Percentiles rank a stretch among this genome's conserved stretches.
These are phyloP conservation scores for Microsporum audouinii DNA, from an alignment of 2,329 filamentous ascomycete species.

Conservation along the genomic window DNA sequence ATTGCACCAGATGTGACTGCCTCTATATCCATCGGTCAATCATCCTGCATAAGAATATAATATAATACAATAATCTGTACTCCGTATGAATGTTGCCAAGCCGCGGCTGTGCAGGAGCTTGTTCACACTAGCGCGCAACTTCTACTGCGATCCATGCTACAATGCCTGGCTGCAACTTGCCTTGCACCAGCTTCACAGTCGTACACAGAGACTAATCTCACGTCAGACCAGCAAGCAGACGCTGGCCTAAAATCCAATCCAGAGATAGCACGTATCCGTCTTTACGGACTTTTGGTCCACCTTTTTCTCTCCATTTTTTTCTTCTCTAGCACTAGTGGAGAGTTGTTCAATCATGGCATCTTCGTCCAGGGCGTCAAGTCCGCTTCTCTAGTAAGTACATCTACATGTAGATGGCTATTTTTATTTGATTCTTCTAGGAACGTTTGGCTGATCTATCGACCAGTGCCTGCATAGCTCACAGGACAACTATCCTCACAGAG, in stretches of 20 bases:
- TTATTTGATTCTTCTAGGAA: background rate
- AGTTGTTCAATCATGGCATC: conserved; percentile 9
- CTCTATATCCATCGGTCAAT: background rate
- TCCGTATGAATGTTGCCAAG: background rate
- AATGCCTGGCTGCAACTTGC: background rate
- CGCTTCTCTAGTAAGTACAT: conserved; percentile 57
- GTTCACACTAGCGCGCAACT: background rate
- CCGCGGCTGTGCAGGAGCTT: background rate
- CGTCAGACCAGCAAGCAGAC: background rate
- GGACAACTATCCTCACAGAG: conserved; percentile 84
- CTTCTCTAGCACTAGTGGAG: background rate
- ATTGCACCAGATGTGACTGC: background rate
- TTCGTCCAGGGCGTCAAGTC: conserved; percentile 39
- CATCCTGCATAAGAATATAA: background rate
- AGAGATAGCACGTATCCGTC: background rate
- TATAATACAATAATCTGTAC: background rate
- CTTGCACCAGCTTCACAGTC: background rate
- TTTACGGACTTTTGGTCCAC: background rate
- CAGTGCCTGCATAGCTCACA: conserved; percentile 87
- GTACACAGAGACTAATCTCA: background rate
- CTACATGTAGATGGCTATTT: background rate
- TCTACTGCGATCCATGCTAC: background rate
- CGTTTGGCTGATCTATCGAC: background rate
- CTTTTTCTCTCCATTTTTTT: background rate
- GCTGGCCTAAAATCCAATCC: background rate